Evolutionary conservation across 1,284 basidiomycete genomes (phyloP).

Genomic region (Laetiporus sulphureus): DNA sequence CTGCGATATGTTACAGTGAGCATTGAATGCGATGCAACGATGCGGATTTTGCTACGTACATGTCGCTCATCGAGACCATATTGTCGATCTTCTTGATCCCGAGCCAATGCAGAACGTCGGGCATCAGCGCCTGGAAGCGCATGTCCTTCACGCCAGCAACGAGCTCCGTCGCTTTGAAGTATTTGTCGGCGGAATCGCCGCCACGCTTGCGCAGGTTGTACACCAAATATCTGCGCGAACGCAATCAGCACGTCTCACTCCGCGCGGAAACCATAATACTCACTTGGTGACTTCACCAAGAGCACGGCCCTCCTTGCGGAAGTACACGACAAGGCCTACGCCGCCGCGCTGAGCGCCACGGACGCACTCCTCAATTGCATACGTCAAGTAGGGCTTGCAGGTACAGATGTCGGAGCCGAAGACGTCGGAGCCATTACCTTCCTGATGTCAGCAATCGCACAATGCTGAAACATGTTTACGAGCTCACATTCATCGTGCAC

Average conservation of each 20-base stretch:
- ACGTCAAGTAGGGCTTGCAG: conserved; percentile 90
- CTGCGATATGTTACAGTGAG: conserved; percentile 33
- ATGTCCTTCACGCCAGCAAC: conserved; percentile 96
- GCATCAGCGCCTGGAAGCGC: conserved; percentile 95
- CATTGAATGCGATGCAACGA: not conserved
- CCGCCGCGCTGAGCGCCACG: conserved; percentile 83
- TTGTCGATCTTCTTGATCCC: conserved; percentile 86
- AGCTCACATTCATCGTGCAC: conserved; percentile 89
- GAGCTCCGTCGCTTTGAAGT: conserved; percentile 91
- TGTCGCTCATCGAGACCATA: conserved; percentile 91
- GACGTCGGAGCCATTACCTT: conserved; percentile 82
- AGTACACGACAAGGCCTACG: conserved; percentile 90
- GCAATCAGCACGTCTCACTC: not conserved
- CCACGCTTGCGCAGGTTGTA: conserved; percentile 95
- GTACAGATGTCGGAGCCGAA: conserved; percentile 95
- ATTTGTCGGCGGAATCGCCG: conserved; percentile 87
- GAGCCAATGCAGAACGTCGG: conserved; percentile 92
- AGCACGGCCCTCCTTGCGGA: conserved; percentile 90
- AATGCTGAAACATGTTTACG: conserved; percentile 2
- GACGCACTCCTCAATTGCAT: conserved; percentile 92
- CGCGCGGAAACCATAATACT: conserved; percentile 14
- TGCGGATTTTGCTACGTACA: conserved; percentile 37
- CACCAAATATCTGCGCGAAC: conserved; percentile 65
- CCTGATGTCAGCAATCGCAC: not conserved
- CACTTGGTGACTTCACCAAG: conserved; percentile 91